Conservation (phyloP, 768 basidiomycete genomes). For the Rhizopogon vinicolor region DNA sequence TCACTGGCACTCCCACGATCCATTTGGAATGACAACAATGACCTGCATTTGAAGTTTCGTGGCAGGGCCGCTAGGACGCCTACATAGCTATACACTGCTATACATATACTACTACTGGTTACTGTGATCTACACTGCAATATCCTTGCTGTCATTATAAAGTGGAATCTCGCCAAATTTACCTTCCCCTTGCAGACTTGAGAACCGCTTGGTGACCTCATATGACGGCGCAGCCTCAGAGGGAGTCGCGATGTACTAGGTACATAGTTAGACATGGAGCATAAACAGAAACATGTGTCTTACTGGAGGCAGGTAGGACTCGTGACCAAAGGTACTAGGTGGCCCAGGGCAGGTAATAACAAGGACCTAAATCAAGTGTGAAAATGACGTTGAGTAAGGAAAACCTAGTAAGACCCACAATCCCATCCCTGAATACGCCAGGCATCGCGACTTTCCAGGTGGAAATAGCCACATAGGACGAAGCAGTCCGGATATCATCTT, state of each 20-base stretch:
- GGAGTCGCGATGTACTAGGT: conserved; percentile 36
- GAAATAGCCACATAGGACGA: conserved; percentile 24
- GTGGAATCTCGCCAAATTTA: conserved; percentile 36
- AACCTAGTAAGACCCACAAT: conserved; percentile 23
- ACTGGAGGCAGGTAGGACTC: conserved; percentile 41
- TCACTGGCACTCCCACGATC: not conserved
- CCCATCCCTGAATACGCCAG: conserved; percentile 32
- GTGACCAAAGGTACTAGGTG: conserved; percentile 34
- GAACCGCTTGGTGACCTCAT: conserved; percentile 23
- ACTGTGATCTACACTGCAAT: conserved; percentile 1
- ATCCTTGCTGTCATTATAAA: conserved; percentile 35
- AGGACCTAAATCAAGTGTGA: conserved; percentile 27
- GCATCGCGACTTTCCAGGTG: conserved; percentile 37
- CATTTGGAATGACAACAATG: not conserved
- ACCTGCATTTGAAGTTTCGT: not conserved
- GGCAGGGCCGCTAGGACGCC: not conserved
- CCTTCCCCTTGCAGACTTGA: conserved; percentile 22
- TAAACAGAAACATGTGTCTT: conserved; percentile 4
- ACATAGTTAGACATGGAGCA: not conserved
- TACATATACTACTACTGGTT: not conserved
- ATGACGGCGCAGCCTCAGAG: conserved; percentile 28
- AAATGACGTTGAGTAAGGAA: not conserved
- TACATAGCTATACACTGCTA: not conserved
- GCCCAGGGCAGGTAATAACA: conserved; percentile 32
- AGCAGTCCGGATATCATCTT: conserved; percentile 29